These are phyloP conservation scores for Sapria himalayana DNA, from an alignment of 345 rosid genomes.

Conservation along the genomic window DNA sequence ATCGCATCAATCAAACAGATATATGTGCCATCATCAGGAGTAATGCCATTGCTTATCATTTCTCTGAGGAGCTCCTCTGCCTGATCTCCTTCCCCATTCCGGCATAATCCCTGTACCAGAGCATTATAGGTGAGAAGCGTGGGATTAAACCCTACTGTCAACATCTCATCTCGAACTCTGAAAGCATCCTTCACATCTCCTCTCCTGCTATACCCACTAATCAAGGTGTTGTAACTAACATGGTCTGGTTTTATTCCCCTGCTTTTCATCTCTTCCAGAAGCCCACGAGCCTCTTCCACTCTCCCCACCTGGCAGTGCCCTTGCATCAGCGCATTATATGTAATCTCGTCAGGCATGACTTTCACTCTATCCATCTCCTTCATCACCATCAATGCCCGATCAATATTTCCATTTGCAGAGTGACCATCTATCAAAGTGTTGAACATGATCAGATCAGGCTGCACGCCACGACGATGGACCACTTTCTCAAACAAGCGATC, in stretches of 20 bases:
- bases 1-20: conserved; percentile 51
- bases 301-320: conserved; percentile 68
- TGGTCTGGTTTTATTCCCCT: conserved; percentile 72
- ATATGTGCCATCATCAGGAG: conserved; percentile 65
- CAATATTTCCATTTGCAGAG: conserved; percentile 43
- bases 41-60: conserved; percentile 59
- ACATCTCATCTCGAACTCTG: conserved; percentile 69
- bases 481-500: conserved; percentile 53
- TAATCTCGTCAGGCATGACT: conserved; percentile 69
- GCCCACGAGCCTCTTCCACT: conserved; percentile 70
- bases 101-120: conserved; percentile 54
- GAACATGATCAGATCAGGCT: conserved; percentile 52
- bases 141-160: conserved; percentile 64
- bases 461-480: conserved; percentile 15
- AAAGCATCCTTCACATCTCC: conserved; percentile 69
- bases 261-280: conserved; percentile 61
- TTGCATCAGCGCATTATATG: conserved; percentile 69
- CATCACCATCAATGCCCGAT: conserved; percentile 39
- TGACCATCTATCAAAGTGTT: conserved; percentile 74
- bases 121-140: conserved; percentile 77
- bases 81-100: conserved; percentile 40
- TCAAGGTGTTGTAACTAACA: conserved; percentile 65
- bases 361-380: conserved; percentile 51
- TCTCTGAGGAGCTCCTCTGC: conserved; percentile 68
- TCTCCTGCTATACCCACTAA: conserved; percentile 68